Percentiles rank a stretch among this genome's conserved stretches.
Conservation (phyloP, 225 moss, liverwort and hornwort genomes). For the Polytrichum commune region DNA sequence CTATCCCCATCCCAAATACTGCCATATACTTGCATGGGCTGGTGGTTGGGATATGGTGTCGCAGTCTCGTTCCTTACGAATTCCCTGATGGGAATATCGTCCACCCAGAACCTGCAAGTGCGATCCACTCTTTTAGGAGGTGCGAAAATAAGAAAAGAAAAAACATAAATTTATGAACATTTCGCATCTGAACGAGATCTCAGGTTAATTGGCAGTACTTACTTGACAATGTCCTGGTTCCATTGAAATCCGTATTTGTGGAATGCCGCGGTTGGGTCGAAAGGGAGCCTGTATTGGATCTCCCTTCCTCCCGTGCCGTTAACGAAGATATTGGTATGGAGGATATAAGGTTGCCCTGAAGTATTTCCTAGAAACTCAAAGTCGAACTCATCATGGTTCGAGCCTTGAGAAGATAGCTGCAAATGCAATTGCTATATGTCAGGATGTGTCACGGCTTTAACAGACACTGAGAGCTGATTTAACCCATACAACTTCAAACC, state of each 20-base stretch:
- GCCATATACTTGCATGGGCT: constrained; percentile 48
- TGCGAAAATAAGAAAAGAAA: no score
- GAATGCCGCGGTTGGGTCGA: constrained; percentile 33
- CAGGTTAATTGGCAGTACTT: no score
- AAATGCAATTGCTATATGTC: not conserved
- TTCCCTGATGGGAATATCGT: constrained; percentile 57
- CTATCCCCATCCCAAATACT: constrained; percentile 75
- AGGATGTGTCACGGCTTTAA: no score
- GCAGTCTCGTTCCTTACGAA: constrained; percentile 47
- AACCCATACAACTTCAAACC: no score
- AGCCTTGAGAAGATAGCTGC: constrained; percentile 34
- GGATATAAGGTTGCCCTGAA: constrained; percentile 31
- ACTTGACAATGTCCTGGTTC: constrained; percentile 28
- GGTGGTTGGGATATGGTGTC: constrained; percentile 35
- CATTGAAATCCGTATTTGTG: constrained; percentile 44
- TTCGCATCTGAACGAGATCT: no score
- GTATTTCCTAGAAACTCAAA: constrained; percentile 47
- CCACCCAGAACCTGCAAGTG: constrained; percentile 52
- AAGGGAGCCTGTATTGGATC: constrained; percentile 34
- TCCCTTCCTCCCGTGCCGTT: constrained; percentile 40
- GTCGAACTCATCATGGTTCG: constrained; percentile 42
- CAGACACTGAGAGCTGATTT: no score
- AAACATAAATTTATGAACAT: no score
- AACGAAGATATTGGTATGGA: constrained; percentile 47
- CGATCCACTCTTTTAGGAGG: no score